A percentile compares a stretch with the other conserved stretches of the same genome.
phyloP scores from a whole-genome alignment of 1,139 yeast genomes.

The Kurtzmaniella quercitrusa region DNA sequence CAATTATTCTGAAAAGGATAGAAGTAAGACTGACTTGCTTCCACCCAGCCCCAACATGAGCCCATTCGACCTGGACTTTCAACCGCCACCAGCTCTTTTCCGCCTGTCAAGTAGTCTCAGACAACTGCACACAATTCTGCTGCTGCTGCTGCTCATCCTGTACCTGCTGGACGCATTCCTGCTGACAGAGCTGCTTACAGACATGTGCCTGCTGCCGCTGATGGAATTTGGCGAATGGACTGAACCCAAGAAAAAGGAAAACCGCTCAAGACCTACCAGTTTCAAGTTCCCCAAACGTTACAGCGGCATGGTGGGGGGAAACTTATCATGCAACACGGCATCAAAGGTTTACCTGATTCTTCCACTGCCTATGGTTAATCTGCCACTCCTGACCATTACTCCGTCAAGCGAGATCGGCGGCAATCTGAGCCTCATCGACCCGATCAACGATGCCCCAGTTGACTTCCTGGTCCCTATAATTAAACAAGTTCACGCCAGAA shows the following conservation, averaged over 20 bases:
- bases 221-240: constrained; percentile 17
- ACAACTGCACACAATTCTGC: constrained; percentile 1
- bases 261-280: constrained; percentile 1
- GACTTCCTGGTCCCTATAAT: constrained; percentile 30
- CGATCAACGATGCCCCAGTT: constrained; percentile 41
- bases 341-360: constrained; percentile 4
- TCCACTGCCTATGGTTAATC: constrained; percentile 33
- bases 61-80: constrained; percentile 21
- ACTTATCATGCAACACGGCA: constrained; percentile 5
- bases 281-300: constrained; percentile 5
- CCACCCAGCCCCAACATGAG: neutral
- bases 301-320: neutral
- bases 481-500: constrained; percentile 16
- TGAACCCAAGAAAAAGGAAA: constrained; percentile 12
- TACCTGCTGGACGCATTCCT: constrained; percentile 24
- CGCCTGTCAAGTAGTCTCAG: constrained; percentile 7
- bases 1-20: constrained; percentile 14
- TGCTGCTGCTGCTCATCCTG: constrained; percentile 24
- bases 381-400: constrained; percentile 34
- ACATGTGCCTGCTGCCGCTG: constrained; percentile 22
- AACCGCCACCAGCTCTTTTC: constrained; percentile 33
- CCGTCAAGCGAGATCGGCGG: constrained; percentile 26
- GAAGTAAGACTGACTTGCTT: neutral
- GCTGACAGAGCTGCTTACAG: constrained; percentile 28
- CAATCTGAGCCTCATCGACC: constrained; percentile 28